A percentile compares a stretch with the other conserved stretches of the same genome.
Evolutionary conservation across 2,329 filamentous ascomycete genomes (phyloP).

Genomic region (Didymella sp.): DNA sequence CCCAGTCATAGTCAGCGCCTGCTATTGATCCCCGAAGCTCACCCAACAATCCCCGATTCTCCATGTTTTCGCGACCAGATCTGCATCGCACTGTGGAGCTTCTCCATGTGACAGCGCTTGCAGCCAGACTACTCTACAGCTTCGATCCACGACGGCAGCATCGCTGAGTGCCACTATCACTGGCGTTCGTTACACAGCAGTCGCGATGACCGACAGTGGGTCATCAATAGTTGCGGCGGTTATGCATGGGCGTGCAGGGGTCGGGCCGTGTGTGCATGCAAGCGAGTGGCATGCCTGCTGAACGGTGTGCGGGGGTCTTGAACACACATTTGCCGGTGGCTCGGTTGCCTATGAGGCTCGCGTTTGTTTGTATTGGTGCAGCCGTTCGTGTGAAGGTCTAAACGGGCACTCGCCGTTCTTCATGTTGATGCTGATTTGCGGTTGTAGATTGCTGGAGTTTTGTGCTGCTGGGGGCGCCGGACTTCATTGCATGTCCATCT

Average conservation of each 20-base stretch:
- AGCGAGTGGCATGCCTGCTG: conserved; percentile 13
- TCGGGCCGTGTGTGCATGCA: conserved; percentile 17
- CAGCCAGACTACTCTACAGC: not conserved
- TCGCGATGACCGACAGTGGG: conserved; percentile 9
- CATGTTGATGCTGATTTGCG: not conserved
- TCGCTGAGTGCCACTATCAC: not conserved
- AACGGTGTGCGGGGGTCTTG: conserved; percentile 7
- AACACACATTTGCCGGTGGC: conserved; percentile 14
- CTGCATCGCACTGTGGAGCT: not conserved
- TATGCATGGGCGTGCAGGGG: conserved; percentile 19
- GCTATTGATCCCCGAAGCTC: not conserved
- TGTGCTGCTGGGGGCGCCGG: not conserved
- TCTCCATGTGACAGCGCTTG: not conserved
- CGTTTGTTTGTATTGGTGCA: not conserved
- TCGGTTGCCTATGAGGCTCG: not conserved
- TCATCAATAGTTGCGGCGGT: conserved; percentile 19
- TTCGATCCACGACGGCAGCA: not conserved
- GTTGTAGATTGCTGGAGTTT: not conserved
- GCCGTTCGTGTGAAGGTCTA: conserved; percentile 2
- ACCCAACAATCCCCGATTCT: not conserved
- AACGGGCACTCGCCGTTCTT: not conserved
- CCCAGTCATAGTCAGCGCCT: not conserved
- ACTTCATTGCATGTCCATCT: conserved; percentile 49
- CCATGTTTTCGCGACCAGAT: not conserved
- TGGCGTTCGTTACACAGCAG: conserved; percentile 10